Evolutionary conservation across 2,329 filamentous ascomycete species (phyloP).

Genomic region (Sordariomycetes sp.): DNA sequence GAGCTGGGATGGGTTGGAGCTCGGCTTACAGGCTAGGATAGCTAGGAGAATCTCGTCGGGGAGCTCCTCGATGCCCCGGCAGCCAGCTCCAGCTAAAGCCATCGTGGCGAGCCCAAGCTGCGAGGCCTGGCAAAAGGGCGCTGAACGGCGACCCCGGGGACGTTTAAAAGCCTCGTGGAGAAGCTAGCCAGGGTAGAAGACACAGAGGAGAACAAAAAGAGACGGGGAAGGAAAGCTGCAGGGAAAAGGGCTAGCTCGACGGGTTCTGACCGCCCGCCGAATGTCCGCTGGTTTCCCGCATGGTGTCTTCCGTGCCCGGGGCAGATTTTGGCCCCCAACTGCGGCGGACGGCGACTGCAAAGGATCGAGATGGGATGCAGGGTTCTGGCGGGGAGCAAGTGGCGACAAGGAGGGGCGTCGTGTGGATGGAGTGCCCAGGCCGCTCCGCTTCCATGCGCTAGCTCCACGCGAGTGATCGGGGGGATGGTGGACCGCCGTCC

Average conservation of each 20-base stretch:
- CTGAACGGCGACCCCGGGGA: neutral
- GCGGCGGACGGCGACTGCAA: neutral
- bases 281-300: neutral
- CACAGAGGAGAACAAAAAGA: neutral
- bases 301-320: neutral
- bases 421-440: neutral
- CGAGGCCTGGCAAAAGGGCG: neutral
- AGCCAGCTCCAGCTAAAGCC: conserved; percentile 18
- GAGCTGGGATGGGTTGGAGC: conserved; percentile 4
- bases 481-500: neutral
- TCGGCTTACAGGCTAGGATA: conserved; percentile 47
- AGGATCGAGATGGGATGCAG: neutral
- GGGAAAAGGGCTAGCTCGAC: neutral
- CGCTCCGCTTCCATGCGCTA: neutral
- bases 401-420: neutral
- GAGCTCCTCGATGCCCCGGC: conserved; percentile 22
- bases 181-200: neutral
- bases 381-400: neutral
- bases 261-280: neutral
- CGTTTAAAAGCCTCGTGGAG: neutral
- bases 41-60: conserved; percentile 55
- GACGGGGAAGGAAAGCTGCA: neutral
- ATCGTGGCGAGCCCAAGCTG: neutral
- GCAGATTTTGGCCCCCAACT: neutral
- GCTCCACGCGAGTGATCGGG: neutral